Percentiles rank a stretch among this genome's conserved stretches.
These are phyloP conservation scores for Ensete ventricosum DNA, from an alignment of 176 grass and related monocot species.

Conservation along the genomic window DNA sequence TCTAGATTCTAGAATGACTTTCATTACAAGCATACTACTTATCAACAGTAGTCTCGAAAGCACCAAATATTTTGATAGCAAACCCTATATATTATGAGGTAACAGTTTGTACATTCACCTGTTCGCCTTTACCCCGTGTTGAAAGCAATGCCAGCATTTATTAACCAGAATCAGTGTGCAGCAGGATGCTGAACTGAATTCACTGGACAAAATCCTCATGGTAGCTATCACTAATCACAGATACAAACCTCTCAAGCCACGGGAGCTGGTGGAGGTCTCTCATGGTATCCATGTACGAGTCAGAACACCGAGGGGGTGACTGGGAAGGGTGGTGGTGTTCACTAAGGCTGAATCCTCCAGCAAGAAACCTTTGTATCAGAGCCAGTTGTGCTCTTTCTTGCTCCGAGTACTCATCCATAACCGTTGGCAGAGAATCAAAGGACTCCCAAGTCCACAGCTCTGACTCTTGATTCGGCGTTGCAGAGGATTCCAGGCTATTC, in stretches of 20 bases:
- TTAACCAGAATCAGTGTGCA: not conserved
- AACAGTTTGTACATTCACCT: not conserved
- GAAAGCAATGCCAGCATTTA: not conserved
- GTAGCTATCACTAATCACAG: conserved; percentile 95
- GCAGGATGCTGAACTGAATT: conserved; percentile 12
- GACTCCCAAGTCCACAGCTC: conserved; percentile 91
- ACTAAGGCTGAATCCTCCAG: conserved; percentile 61
- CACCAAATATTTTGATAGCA: not conserved
- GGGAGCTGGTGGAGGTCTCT: conserved; percentile 98
- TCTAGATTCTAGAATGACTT: not conserved
- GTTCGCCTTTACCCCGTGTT: not conserved
- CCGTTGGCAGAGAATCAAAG: conserved; percentile 55
- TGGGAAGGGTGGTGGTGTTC: conserved; percentile 57
- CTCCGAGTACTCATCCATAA: conserved; percentile 80
- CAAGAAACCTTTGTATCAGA: conserved; percentile 87
- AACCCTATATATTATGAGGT: not conserved
- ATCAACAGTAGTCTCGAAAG: not conserved
- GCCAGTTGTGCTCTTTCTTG: conserved; percentile 88
- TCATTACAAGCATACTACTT: not conserved
- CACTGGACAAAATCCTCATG: conserved; percentile 94
- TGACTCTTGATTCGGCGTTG: conserved; percentile 35
- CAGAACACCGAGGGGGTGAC: conserved; percentile 51
- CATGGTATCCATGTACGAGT: conserved; percentile 80
- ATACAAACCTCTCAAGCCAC: conserved; percentile 98
- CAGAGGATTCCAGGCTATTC: conserved; percentile 24